Evolutionary conservation across 306 rosid genomes (phyloP), one percentile per base, ranked within the genome.

Genomic region (Cicer chorassanicum): DNA sequence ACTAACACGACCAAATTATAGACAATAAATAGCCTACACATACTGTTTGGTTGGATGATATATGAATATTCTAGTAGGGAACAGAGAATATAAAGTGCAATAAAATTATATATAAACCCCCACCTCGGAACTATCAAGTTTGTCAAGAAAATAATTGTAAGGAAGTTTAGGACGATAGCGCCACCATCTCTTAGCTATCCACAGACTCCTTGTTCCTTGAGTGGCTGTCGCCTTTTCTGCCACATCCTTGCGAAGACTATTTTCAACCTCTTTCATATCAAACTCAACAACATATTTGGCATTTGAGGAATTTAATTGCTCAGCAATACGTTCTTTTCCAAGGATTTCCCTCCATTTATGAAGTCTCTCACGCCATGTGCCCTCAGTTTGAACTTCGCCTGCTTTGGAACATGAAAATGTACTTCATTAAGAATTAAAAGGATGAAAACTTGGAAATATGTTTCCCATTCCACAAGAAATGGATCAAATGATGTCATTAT

Each of bases 141-240:
- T 94, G 72, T 88, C 82, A 66, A 94, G 93, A 84, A 94, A 90
- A 82, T 91, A 91, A 45, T 88, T 87, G 78, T 94, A 94, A 43
- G 96, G 96, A 85, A 90, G 95, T 86, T 81, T 87, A 51, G 97
- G 98, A 71, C 98, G 96, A 88, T 92, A 92, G 18, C 72, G 81
- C 98, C 97, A 94, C 98, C 98, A 94, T 88, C 98, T 87, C 89
- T 94, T 92, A 51, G 96, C 81, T 77, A 91, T 90, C 98, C 98
- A 94, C 19, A 90, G 72, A 6, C 84, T 93, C 83, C 96, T 90
- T 68, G 88, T 81, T 84, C 96, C 96, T 68, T 78, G 90, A 38
- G 91, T 76, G 59, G 83, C 77, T 14, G 88, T 69, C 40, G 63
- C 80, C 77, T 86, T 94, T 74, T 87, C 96, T 79, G 82, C 91